phyloP scores from a whole-genome alignment of 768 basidiomycete genomes.

The Rhizopogon vesiculosus region DNA sequence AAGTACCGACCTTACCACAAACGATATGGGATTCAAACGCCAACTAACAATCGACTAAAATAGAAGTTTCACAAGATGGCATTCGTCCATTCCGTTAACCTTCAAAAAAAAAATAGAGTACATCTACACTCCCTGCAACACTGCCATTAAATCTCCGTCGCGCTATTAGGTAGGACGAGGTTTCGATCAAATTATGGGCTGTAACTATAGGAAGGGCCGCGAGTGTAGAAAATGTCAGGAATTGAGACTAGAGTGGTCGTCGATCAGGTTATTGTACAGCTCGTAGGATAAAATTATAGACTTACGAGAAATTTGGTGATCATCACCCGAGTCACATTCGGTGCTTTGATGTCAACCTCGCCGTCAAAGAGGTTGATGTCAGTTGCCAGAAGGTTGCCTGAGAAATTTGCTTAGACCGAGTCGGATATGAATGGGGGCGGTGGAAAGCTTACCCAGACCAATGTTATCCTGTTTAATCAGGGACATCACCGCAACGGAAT shows the following conservation, averaged over 20 bases:
- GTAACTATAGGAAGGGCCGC: constrained; percentile 12
- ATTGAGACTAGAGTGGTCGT: constrained; percentile 19
- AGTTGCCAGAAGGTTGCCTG: constrained; percentile 19
- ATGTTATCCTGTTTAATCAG: no score
- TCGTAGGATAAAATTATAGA: neutral
- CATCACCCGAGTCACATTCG: constrained; percentile 20
- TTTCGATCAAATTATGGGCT: constrained; percentile 17
- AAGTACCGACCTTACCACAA: no score
- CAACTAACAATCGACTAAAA: no score
- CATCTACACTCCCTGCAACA: neutral
- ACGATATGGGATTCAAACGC: no score
- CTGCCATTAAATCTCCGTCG: no score
- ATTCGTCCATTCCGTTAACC: no score
- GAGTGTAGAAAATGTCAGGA: constrained; percentile 18
- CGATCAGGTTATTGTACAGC: constrained; percentile 1
- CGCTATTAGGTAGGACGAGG: neutral
- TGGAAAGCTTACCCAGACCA: constrained; percentile 9
- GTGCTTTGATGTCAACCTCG: constrained; percentile 18
- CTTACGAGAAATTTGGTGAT: constrained; percentile 31
- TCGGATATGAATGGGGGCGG: neutral
- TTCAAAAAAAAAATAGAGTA: neutral
- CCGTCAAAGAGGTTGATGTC: constrained; percentile 28
- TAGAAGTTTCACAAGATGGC: no score
- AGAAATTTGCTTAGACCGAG: constrained; percentile 3
- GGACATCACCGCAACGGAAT: no score